A percentile compares a stretch with the other conserved stretches of the same genome.
These are phyloP conservation scores for Fomitiporia mediterranea DNA, from an alignment of 1,284 basidiomycete genomes.

Conservation along the genomic window DNA sequence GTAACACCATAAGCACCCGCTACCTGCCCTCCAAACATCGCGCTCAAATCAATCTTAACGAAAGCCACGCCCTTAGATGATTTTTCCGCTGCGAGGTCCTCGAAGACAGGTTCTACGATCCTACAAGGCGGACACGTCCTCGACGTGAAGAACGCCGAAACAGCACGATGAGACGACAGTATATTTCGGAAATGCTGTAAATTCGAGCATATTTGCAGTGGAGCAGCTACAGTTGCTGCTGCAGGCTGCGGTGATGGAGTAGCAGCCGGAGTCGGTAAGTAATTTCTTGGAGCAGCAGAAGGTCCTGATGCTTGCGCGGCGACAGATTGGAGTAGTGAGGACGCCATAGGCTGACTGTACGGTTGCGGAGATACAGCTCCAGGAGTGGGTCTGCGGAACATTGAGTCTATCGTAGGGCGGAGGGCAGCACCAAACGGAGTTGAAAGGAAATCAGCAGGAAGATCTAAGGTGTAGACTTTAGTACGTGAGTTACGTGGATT, in stretches of 20 bases:
- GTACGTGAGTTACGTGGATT: background rate
- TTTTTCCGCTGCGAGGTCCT: constrained; percentile 43
- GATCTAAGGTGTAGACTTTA: constrained; percentile 42
- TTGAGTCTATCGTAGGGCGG: constrained; percentile 82
- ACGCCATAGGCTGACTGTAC: constrained; percentile 47
- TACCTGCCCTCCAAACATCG: constrained; percentile 56
- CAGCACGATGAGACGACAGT: constrained; percentile 44
- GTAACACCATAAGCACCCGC: constrained; percentile 62
- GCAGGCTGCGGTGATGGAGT: constrained; percentile 27
- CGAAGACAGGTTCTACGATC: constrained; percentile 60
- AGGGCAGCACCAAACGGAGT: constrained; percentile 88
- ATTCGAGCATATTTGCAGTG: constrained; percentile 60
- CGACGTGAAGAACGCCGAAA: constrained; percentile 65
- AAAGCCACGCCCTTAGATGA: constrained; percentile 52
- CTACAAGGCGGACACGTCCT: constrained; percentile 59
- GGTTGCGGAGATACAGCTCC: constrained; percentile 37
- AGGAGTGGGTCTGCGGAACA: constrained; percentile 61
- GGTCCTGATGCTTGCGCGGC: constrained; percentile 44
- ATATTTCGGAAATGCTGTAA: constrained; percentile 47
- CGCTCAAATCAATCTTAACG: constrained; percentile 74
- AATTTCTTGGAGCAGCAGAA: constrained; percentile 27
- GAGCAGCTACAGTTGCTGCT: constrained; percentile 50
- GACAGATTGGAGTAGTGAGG: constrained; percentile 60
- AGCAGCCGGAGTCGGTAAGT: constrained; percentile 26
- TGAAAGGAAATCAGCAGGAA: constrained; percentile 84